Evolutionary conservation across 371 early-diverging fungal species (phyloP).

Genomic region (Saksenaea vasiformis): DNA sequence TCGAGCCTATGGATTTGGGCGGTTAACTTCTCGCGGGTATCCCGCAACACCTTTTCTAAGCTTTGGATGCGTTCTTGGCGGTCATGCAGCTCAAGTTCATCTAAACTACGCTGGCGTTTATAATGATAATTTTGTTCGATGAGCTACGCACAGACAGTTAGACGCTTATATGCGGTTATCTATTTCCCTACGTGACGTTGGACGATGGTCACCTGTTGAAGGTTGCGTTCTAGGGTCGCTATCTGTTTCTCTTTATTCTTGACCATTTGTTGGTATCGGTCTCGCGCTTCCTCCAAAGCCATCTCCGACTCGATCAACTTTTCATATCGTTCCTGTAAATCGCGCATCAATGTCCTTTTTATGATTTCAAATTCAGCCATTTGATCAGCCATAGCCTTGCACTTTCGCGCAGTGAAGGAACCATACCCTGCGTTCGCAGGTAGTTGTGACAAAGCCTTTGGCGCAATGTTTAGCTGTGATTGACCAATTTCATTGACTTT

Average conservation of each 20-base stretch:
- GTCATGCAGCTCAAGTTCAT: slow-evolving; percentile 87
- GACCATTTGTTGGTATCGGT: slow-evolving; percentile 87
- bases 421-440: slow-evolving; percentile 24
- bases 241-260: slow-evolving; percentile 89
- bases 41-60: slow-evolving; percentile 80
- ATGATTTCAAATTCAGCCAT: slow-evolving; percentile 93
- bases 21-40: slow-evolving; percentile 71
- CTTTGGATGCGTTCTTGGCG: slow-evolving; percentile 91
- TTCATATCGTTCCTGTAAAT: slow-evolving; percentile 93
- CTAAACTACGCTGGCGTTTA: slow-evolving; percentile 88
- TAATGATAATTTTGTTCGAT: slow-evolving; percentile 90
- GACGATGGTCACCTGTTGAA: slow-evolving; percentile 90
- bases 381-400: slow-evolving; percentile 87
- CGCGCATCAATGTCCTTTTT: slow-evolving; percentile 95
- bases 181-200: slow-evolving; percentile 72
- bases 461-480: background rate
- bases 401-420: slow-evolving; percentile 64
- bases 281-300: slow-evolving; percentile 88
- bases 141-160: slow-evolving; percentile 45
- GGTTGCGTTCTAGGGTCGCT: slow-evolving; percentile 91
- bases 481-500: background rate
- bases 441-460: slow-evolving; percentile 32
- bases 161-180: background rate
- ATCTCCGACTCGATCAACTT: slow-evolving; percentile 93
- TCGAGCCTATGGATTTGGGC: slow-evolving; percentile 86